Percentiles rank a stretch among this genome's conserved stretches.
Evolutionary conservation across 139 green algal species (phyloP).

Genomic region (Pleodorina starrii): DNA sequence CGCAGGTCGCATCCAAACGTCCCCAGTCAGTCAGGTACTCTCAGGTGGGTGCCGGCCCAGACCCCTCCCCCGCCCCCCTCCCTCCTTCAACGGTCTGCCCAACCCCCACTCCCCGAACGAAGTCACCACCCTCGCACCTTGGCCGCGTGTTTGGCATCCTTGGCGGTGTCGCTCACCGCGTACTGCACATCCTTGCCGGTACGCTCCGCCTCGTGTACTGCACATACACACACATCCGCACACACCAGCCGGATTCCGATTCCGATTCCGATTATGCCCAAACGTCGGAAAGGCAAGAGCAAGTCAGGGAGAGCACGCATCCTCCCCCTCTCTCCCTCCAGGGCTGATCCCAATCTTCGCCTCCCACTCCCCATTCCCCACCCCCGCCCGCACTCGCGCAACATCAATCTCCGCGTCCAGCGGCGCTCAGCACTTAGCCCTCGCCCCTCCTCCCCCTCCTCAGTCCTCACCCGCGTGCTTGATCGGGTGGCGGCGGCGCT

Average conservation of each 20-base stretch:
- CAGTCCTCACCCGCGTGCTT: constrained; percentile 1
- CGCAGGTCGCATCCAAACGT: background rate
- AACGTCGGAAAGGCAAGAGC: no score
- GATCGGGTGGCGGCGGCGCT: constrained; percentile 8
- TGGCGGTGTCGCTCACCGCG: constrained; percentile 32
- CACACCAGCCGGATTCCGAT: no score
- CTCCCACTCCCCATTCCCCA: background rate
- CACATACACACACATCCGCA: no score
- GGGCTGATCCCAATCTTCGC: no score
- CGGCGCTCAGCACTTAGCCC: background rate
- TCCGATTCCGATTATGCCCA: no score
- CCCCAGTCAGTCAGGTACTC: no score
- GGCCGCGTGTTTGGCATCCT: constrained; percentile 40
- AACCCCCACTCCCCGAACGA: no score
- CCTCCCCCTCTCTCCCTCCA: no score
- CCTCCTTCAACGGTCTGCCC: no score
- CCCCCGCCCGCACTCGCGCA: background rate
- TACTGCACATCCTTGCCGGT: constrained; percentile 27
- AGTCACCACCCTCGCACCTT: no score
- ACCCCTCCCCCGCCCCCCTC: background rate
- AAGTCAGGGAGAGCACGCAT: no score
- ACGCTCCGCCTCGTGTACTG: constrained; percentile 22
- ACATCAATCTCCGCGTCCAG: background rate
- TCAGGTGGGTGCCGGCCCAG: no score
- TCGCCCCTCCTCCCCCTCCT: background rate